Evolutionary conservation across 768 basidiomycete genomes (phyloP).

Genomic region (Leccinellum rugosiceps): DNA sequence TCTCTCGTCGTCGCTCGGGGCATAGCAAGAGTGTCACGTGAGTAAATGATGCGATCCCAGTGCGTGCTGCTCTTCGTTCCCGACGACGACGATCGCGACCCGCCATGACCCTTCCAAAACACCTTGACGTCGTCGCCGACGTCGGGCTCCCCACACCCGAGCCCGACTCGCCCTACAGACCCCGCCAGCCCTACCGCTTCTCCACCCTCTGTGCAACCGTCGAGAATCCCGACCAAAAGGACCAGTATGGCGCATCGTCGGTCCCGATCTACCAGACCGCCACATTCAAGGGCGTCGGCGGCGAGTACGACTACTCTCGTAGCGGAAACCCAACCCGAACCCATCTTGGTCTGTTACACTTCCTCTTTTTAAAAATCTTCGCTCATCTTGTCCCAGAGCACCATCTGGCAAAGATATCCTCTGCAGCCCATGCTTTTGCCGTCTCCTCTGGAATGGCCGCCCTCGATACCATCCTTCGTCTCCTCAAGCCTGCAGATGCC

Average conservation of each 20-base stretch:
- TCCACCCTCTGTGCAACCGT: conserved; percentile 91
- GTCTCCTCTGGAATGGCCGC: conserved; percentile 99
- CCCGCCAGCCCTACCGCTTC: conserved; percentile 78
- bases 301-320: conserved; percentile 90
- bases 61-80: neutral
- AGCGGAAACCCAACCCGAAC: conserved; percentile 97
- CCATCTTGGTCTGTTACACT: conserved; percentile 71
- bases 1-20: conserved; percentile 22
- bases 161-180: conserved; percentile 67
- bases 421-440: conserved; percentile 83
- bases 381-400: conserved; percentile 59
- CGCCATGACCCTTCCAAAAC: conserved; percentile 9
- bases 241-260: conserved; percentile 91
- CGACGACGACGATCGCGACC: neutral
- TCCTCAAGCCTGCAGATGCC: conserved; percentile 94
- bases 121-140: conserved; percentile 6
- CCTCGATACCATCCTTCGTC: conserved; percentile 88
- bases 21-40: conserved; percentile 22
- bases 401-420: conserved; percentile 95
- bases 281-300: conserved; percentile 93
- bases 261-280: conserved; percentile 98
- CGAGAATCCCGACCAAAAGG: conserved; percentile 87
- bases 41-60: conserved; percentile 13
- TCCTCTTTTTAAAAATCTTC: neutral
- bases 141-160: conserved; percentile 78